Evolutionary conservation across 2,329 filamentous ascomycete genomes (phyloP), one percentile per base, ranked within the genome.

Genomic region (Grosmannia serpens): DNA sequence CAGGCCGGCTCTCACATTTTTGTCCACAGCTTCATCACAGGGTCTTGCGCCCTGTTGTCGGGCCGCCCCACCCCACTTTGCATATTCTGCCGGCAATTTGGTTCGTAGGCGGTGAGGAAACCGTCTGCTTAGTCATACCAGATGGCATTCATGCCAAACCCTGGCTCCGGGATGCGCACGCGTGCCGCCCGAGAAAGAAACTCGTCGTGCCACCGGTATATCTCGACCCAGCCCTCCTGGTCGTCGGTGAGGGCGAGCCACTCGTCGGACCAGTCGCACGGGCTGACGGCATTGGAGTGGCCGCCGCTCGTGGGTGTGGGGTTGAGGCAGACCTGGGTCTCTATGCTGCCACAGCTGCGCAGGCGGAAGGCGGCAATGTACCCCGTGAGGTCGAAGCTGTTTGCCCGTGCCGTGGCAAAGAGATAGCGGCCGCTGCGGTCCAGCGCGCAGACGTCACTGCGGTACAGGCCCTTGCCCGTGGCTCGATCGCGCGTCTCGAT

Each of bases 71-170:
- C n/a, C n/a, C 35, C 53, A 44, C 33, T 44, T 44, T 10, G 31
- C 31, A n/a, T 15, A 54, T 57, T 57, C 31, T 57, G 55, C 55
- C 55, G 55, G 55, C 31, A 50, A 0, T 51, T 31, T 24, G 4
- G 1, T 15, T 38, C 35, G 9, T 13, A 15, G 31, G 38, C 41
- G 53, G 26, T 29, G 35, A n/a, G 20, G 5, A 27, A 22, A 29
- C 4, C 8, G 4, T 9, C 1, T n/a, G 11, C 29, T 35, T 24
- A 89, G 72, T 95, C 87, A 70, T 94, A 94, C 90, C 90, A 95
- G 62, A 95, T 91, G n/a, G 89, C 89, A 73, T 95, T 95, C 90
- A 95, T 95, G 1, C 89, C 89, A 70, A 95, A 95, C 1, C 90
- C 90, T n/a, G 88, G 88, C 74, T 95, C 90, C 7, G 85, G 84